A percentile compares a stretch with the other conserved stretches of the same genome.
Conservation (phyloP, 1,139 yeast species). For the Yamadazyma sp. region DNA sequence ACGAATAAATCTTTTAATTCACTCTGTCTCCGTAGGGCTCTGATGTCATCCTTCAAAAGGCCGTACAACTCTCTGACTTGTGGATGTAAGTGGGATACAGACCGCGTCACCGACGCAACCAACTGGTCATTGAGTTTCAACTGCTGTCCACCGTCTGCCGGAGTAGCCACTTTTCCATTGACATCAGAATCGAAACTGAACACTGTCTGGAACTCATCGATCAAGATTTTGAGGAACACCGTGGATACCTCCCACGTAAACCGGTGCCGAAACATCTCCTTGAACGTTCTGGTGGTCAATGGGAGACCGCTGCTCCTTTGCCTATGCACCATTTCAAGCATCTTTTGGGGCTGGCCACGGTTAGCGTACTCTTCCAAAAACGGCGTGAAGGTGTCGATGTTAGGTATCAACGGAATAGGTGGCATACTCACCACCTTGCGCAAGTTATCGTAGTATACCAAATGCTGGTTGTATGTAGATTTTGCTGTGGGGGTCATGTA, state of each 20-base stretch:
- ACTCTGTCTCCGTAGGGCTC: conserved; percentile 6
- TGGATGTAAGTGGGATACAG: background rate
- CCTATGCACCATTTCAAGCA: conserved; percentile 10
- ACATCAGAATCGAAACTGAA: conserved; percentile 23
- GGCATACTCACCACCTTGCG: conserved; percentile 25
- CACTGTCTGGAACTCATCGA: conserved; percentile 21
- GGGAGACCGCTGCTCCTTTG: conserved; percentile 22
- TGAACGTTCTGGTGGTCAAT: conserved; percentile 27
- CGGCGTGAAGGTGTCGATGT: conserved; percentile 28
- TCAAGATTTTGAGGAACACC: conserved; percentile 10
- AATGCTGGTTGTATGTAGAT: conserved; percentile 16
- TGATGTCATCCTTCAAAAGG: conserved; percentile 5
- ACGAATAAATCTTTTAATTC: conserved; percentile 16
- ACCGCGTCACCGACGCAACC: conserved; percentile 10
- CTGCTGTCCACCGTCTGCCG: conserved; percentile 19
- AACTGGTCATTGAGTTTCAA: conserved; percentile 25
- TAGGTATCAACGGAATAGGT: conserved; percentile 21
- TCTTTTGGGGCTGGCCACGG: background rate
- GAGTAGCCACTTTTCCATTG: conserved; percentile 1
- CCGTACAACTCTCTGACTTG: conserved; percentile 9
- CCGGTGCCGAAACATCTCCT: background rate
- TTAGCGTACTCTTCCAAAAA: conserved; percentile 19
- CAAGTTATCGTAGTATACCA: conserved; percentile 21
- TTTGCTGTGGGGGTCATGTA: conserved; percentile 22
- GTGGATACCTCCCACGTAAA: background rate